Evolutionary conservation across 1,139 yeast genomes (phyloP).

Genomic region (Yamadazyma friedrichii): DNA sequence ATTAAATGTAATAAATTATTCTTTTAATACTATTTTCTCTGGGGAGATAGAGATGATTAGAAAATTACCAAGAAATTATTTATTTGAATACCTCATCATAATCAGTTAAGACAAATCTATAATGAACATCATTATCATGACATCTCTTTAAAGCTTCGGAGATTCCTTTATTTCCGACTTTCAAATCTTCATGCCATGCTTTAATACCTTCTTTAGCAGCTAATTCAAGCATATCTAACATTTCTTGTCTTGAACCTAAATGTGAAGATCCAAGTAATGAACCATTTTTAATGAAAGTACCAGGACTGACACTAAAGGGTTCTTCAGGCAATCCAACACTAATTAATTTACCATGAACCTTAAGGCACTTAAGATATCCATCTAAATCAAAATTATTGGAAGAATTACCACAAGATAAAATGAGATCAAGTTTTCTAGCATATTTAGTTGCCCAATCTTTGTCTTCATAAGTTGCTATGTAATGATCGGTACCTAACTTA

Average conservation of each 20-base stretch:
- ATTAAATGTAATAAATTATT: no score
- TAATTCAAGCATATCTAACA: conserved; percentile 50
- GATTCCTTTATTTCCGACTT: conserved; percentile 32
- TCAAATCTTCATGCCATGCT: conserved; percentile 44
- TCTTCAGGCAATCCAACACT: conserved; percentile 51
- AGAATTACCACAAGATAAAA: conserved; percentile 48
- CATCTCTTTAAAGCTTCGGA: conserved; percentile 33
- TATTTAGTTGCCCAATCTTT: conserved; percentile 32
- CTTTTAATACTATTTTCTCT: no score
- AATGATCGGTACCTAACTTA: conserved; percentile 37
- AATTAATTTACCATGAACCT: conserved; percentile 42
- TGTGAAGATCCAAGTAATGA: conserved; percentile 39
- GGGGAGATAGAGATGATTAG: not conserved
- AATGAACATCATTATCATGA: conserved; percentile 6
- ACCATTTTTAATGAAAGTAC: conserved; percentile 38
- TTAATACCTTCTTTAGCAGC: conserved; percentile 44
- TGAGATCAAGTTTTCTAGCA: conserved; percentile 43
- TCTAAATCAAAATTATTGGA: conserved; percentile 35
- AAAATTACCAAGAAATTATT: not conserved
- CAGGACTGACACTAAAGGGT: conserved; percentile 14
- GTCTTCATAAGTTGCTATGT: conserved; percentile 40
- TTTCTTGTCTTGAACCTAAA: conserved; percentile 53
- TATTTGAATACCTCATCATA: conserved; percentile 2
- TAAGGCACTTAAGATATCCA: conserved; percentile 30
- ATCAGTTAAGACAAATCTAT: conserved; percentile 9